Evolutionary conservation across 2,329 filamentous ascomycete species (phyloP), one percentile per base, ranked within the genome.

Genomic region (Parasarocladium wereldwijsianum): DNA sequence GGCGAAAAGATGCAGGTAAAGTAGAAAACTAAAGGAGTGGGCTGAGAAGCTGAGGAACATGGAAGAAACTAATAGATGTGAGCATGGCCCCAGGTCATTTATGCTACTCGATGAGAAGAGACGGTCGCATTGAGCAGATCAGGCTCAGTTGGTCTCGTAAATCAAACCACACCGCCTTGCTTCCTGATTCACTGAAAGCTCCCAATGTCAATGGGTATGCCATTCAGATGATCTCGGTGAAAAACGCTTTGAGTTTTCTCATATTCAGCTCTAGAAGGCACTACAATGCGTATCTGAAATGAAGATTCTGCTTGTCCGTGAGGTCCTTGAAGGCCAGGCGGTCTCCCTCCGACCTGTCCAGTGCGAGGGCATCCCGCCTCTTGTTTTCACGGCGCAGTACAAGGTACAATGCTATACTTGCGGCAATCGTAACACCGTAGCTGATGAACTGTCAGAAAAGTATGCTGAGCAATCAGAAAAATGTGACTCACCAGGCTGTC

Each of bases 281-380:
- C 15, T 24, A 30, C 6, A 30, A 12, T 12, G 28, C 66, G 37
- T 80, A 81, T 40, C 63, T 56, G 40, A 81, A 81, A 43, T 74
- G 74, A 2, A 63, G 62, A 39, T 81, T 80, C 48, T 80, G 58
- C 45, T 68, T 71, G 39, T 81, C 76, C 0, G 76, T 80, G 38
- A 79, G 48, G 43, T 80, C 75, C 32, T 70, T 61, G 35, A 81
- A 82, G 0, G 74, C 75, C 30, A 76, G 43, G 38, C 70, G 70
- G 26, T 70, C 76, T 30, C 71, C 58, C 41, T 81, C 74, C 1
- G 42, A 30, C 37, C 78, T 70, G 38, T 79, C 64, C 6, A 69
- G 41, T 0, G 61, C 48, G 6, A 71, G 22, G 1, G 36, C 38
- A 13, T 60, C 59, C 27, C 69, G 60, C 26, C 51, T 55, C 39